phyloP scores from a whole-genome alignment of 108 stramenopile genomes.

The Nitzschia palea region DNA sequence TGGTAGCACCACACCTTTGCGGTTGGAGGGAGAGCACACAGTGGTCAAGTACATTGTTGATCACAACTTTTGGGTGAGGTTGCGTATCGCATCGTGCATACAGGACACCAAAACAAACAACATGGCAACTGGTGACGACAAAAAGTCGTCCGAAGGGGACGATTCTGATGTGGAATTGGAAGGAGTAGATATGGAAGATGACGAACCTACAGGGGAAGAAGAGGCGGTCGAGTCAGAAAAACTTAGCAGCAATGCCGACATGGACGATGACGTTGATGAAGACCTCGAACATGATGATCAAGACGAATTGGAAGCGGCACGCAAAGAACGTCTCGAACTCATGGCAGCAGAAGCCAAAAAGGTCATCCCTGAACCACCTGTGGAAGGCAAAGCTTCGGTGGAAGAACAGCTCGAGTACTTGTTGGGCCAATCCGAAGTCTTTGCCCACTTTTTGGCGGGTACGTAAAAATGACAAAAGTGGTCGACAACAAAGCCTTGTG shows the following conservation, averaged over 20 bases:
- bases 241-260: slow-evolving; percentile 22
- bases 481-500: too few species aligned
- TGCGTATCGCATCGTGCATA: background rate
- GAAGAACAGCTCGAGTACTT: slow-evolving; percentile 84
- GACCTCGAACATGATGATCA: slow-evolving; percentile 29
- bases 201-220: slow-evolving; percentile 34
- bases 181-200: slow-evolving; percentile 57
- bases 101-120: too few species aligned
- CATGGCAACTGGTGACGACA: background rate
- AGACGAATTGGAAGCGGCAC: slow-evolving; percentile 67
- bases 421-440: slow-evolving; percentile 95
- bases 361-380: slow-evolving; percentile 2
- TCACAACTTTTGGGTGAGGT: background rate
- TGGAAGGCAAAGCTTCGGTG: slow-evolving; percentile 20
- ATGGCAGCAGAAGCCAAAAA: slow-evolving; percentile 55
- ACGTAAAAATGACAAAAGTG: slow-evolving; percentile 24
- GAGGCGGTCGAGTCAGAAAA: background rate
- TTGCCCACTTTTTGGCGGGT: slow-evolving; percentile 96
- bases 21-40: too few species aligned
- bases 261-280: slow-evolving; percentile 31
- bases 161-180: slow-evolving; percentile 61
- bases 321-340: slow-evolving; percentile 68
- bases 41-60: background rate
- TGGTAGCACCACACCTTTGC: too few species aligned
- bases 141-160: slow-evolving; percentile 33